phyloP scores from a whole-genome alignment of 176 grass and related monocot genomes.

The Phragmites australis region DNA sequence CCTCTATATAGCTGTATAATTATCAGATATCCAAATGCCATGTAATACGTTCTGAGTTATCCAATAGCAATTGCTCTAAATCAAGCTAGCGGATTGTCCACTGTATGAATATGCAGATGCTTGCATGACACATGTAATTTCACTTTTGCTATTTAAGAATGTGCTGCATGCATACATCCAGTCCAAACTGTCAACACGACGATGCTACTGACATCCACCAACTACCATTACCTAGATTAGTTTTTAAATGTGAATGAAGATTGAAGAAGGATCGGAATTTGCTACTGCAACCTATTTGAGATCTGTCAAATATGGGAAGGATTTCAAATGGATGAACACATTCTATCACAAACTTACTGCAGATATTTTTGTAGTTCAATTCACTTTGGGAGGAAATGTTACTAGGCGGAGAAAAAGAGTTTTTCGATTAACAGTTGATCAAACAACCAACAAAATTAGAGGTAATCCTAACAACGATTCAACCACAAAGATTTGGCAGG shows the following conservation, averaged over 20 bases:
- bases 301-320: neutral
- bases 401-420: neutral
- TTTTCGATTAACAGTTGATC: neutral
- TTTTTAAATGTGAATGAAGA: neutral
- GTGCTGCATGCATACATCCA: neutral
- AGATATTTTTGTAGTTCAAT: neutral
- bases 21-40: neutral
- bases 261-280: neutral
- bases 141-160: neutral
- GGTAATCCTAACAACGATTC: too few species aligned
- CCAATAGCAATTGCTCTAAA: neutral
- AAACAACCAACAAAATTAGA: neutral
- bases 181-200: neutral
- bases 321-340: neutral
- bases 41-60: neutral
- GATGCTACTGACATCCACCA: neutral
- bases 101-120: neutral
- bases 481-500: too few species aligned
- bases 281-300: neutral
- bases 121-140: neutral
- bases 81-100: neutral
- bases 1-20: neutral
- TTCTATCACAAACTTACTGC: neutral
- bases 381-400: neutral
- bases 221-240: neutral